Percentiles rank a stretch among this genome's conserved stretches.
These are phyloP conservation scores for Emericellopsis atlantica DNA, from an alignment of 2,329 filamentous ascomycete species.

Conservation along the genomic window DNA sequence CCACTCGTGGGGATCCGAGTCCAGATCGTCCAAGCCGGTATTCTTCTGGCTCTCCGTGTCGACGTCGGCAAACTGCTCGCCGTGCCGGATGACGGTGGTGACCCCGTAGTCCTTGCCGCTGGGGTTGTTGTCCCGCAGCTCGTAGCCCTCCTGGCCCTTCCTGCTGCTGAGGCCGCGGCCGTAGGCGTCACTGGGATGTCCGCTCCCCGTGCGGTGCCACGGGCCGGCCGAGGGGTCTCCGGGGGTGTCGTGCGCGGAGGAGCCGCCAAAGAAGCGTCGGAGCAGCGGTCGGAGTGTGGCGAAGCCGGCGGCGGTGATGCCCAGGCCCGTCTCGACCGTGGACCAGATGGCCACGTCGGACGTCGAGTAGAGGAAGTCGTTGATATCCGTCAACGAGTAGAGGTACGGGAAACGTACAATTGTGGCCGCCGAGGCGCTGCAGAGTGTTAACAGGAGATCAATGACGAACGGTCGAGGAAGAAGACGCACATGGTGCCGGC, in stretches of 20 bases:
- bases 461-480: no score
- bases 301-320: slow-evolving; percentile 22
- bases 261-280: slow-evolving; percentile 6
- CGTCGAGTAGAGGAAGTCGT: slow-evolving; percentile 29
- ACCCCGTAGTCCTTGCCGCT: slow-evolving; percentile 7
- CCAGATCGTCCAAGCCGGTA: slow-evolving; percentile 3
- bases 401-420: slow-evolving; percentile 30
- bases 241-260: slow-evolving; percentile 4
- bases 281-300: slow-evolving; percentile 27
- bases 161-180: neutral
- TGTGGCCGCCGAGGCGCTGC: slow-evolving; percentile 25
- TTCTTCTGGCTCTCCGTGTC: slow-evolving; percentile 5
- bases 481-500: slow-evolving; percentile 22
- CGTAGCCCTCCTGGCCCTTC: slow-evolving; percentile 3
- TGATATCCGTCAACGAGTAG: slow-evolving; percentile 17
- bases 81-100: slow-evolving; percentile 11
- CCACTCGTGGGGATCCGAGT: slow-evolving; percentile 6
- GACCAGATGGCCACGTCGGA: slow-evolving; percentile 31
- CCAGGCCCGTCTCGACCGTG: slow-evolving; percentile 28
- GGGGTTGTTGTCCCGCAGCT: slow-evolving; percentile 2
- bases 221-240: slow-evolving; percentile 8
- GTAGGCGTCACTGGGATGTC: neutral
- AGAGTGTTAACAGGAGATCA: neutral
- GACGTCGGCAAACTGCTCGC: neutral
- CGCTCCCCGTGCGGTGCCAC: slow-evolving; percentile 8